Conservation (phyloP, 139 green algal genomes). For the Chlorella sp. region DNA sequence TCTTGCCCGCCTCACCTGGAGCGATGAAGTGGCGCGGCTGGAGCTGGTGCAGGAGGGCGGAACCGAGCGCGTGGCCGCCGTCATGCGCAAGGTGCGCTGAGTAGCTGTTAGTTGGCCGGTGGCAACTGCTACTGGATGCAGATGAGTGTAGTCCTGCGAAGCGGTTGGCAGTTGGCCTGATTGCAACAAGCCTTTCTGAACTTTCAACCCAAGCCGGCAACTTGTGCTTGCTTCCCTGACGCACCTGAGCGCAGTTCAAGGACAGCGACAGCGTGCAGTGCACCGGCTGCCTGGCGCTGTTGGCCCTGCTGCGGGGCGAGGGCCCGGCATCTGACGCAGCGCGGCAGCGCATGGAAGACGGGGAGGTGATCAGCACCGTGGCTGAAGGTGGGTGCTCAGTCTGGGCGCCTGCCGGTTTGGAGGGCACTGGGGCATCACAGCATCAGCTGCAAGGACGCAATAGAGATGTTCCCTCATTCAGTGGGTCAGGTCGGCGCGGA, state of each 20-base stretch:
- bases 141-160: too few relatives aligned
- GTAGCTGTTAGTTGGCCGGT: too few relatives aligned
- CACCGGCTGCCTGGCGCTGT: slow-evolving; percentile 69
- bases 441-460: too few relatives aligned
- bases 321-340: slow-evolving; percentile 62
- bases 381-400: neutral
- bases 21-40: slow-evolving; percentile 62
- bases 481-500: too few relatives aligned
- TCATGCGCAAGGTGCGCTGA: neutral
- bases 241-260: neutral
- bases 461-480: too few relatives aligned
- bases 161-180: too few relatives aligned
- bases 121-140: too few relatives aligned
- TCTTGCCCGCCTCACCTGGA: slow-evolving; percentile 68
- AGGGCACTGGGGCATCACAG: neutral
- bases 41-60: slow-evolving; percentile 27
- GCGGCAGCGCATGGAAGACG: slow-evolving; percentile 53
- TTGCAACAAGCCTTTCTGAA: too few relatives aligned
- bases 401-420: neutral
- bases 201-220: too few relatives aligned
- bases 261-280: slow-evolving; percentile 64
- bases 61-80: slow-evolving; percentile 38
- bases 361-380: neutral
- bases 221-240: too few relatives aligned
- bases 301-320: slow-evolving; percentile 66